These are phyloP conservation scores for Melaleuca alternifolia DNA, from an alignment of 345 rosid genomes.

Conservation along the genomic window DNA sequence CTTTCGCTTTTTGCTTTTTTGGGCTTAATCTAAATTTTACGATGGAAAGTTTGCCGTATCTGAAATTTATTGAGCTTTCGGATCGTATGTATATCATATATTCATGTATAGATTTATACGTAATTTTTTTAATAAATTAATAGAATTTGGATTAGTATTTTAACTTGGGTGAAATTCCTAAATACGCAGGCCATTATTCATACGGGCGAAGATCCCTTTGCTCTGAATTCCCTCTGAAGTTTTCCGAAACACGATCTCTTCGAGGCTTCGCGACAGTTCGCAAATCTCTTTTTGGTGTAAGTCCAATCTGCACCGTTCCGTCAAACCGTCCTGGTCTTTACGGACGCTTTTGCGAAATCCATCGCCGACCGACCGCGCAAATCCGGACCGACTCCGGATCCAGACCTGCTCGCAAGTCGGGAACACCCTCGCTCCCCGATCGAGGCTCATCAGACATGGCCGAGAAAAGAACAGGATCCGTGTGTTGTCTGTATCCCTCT, in stretches of 20 bases:
- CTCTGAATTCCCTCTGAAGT: neutral
- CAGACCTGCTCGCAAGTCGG: neutral
- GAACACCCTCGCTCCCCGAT: neutral
- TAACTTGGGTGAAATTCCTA: neutral
- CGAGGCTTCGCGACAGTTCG: neutral
- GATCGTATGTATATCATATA: neutral
- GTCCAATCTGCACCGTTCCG: neutral
- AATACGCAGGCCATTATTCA: neutral
- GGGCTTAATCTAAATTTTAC: too few species aligned
- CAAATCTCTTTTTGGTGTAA: neutral
- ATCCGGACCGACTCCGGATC: neutral
- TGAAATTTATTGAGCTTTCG: neutral
- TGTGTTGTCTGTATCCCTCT: too few species aligned
- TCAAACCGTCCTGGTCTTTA: neutral
- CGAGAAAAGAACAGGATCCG: too few species aligned
- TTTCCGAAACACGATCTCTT: too few species aligned
- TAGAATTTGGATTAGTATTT: neutral
- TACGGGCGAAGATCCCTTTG: neutral
- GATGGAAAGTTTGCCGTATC: neutral
- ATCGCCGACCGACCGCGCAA: neutral
- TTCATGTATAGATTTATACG: too few species aligned
- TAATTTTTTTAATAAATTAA: neutral
- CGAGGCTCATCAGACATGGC: neutral
- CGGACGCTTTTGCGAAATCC: neutral
- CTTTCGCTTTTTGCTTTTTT: too few species aligned